Evolutionary conservation across 192 early-diverging fungal genomes (phyloP).

Genomic region (Funneliformis mosseae): DNA sequence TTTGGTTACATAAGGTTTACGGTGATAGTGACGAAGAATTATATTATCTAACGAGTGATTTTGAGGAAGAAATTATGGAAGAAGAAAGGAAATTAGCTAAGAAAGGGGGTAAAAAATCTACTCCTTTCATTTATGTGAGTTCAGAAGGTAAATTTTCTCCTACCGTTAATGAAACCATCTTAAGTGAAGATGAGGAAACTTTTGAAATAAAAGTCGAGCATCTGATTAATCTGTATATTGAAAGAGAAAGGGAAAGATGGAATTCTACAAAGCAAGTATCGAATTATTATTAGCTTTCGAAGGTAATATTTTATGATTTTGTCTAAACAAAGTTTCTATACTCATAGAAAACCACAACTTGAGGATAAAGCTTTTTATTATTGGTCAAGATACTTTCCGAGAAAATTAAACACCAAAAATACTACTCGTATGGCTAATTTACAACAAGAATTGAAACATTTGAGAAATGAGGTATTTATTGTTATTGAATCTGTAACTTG

Average conservation of each 20-base stretch:
- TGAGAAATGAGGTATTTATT: background rate
- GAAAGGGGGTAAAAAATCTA: background rate
- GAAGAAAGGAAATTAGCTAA: background rate
- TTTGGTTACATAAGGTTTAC: background rate
- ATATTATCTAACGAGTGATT: conserved; percentile 5
- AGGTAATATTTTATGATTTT: background rate
- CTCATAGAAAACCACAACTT: background rate
- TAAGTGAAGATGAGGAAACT: background rate
- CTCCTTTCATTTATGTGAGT: background rate
- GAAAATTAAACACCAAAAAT: background rate
- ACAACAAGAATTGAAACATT: background rate
- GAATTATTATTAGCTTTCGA: background rate
- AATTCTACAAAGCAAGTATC: background rate
- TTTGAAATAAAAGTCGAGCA: background rate
- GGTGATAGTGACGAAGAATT: conserved; percentile 16
- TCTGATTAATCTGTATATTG: background rate
- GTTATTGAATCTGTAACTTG: background rate
- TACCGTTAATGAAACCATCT: background rate
- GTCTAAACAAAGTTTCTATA: background rate
- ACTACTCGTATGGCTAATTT: background rate
- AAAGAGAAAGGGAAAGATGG: background rate
- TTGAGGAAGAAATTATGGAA: conserved; percentile 10
- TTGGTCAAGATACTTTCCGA: background rate
- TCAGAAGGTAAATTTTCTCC: background rate
- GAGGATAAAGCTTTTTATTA: background rate